Evolutionary conservation across 306 rosid species (phyloP), one percentile per base, ranked within the genome.

Genomic region (Glycine soja): DNA sequence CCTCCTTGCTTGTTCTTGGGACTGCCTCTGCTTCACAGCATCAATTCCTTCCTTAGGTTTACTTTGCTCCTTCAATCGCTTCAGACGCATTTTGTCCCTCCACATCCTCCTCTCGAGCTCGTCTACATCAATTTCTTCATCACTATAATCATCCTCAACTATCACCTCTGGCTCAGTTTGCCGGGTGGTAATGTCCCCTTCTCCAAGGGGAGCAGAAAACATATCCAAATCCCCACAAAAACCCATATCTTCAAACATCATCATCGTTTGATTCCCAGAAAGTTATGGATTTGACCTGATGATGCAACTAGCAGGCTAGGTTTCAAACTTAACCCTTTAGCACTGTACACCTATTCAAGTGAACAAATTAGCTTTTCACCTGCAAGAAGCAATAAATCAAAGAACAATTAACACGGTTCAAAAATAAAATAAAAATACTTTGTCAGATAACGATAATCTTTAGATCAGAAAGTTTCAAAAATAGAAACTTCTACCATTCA

Each of bases 1-100:
- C 91, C 95, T 89, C 85, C 95, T 86, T 8, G 97, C 95, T 78
- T 92, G 97, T 24, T 90, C 97, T 52, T 91, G 95, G 7, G 97
- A 88, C 59, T 92, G 97, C 14, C 91, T 81, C 83, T 91, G 92
- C 85, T 82, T 91, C 3, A 85, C 95, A 0, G 70, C 81, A 71
- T 87, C 92, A 6, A 76, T 69, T 19, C 89, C 95, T 70, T 92
- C 95, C 83, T 83, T 91, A 0, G 86, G 75, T 50, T 91, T 88
- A 68, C 7, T 81, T 38, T 89, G 97, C 43, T 92, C 97, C 74
- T 87, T 92, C 6, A 85, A 74, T 34, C 92, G 79, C 80, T 85
- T 92, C 40, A 84, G 86, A 6, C 79, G 95, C 89, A 92, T 88
- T 56, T 85, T 86, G 54, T 92, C 83, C 80, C 83, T 89, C 97